phyloP scores from a whole-genome alignment of 495 filamentous ascomycete species.

The Tuber indicum region DNA sequence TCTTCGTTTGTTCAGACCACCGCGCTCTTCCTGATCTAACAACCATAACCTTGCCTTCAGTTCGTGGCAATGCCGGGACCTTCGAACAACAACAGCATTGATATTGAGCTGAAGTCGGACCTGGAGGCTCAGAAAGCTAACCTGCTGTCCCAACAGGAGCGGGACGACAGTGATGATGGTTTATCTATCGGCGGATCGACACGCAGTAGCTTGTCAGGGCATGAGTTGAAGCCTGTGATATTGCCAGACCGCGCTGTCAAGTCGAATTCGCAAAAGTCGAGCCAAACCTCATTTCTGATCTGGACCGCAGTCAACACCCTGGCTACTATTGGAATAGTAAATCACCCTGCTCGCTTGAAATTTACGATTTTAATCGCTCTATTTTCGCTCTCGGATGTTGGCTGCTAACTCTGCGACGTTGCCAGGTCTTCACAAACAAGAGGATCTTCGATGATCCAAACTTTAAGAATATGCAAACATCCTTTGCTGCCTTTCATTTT shows the following conservation, averaged over 20 bases:
- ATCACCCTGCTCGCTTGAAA: slow-evolving; percentile 18
- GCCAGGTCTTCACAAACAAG: slow-evolving; percentile 73
- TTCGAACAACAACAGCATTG: slow-evolving; percentile 36
- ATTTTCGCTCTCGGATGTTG: background rate
- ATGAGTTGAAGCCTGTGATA: background rate
- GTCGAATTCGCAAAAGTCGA: slow-evolving; percentile 14
- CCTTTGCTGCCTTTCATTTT: slow-evolving; percentile 69
- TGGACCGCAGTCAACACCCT: slow-evolving; percentile 58
- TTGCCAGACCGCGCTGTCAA: slow-evolving; percentile 36
- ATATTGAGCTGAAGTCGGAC: slow-evolving; percentile 37
- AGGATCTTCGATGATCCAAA: slow-evolving; percentile 62
- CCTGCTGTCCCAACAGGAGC: slow-evolving; percentile 7
- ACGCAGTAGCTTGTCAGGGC: background rate
- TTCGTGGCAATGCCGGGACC: background rate
- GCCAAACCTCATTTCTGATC: slow-evolving; percentile 43
- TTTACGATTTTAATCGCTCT: background rate
- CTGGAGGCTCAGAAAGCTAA: slow-evolving; percentile 43
- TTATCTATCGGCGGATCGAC: background rate
- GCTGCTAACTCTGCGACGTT: slow-evolving; percentile 8
- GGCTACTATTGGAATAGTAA: slow-evolving; percentile 58
- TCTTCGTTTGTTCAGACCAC: background rate
- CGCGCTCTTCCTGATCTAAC: background rate
- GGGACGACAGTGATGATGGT: background rate
- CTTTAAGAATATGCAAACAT: slow-evolving; percentile 59
- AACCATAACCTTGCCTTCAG: background rate